Evolutionary conservation across 305 asterid genomes (phyloP).

Genomic region (Salvia sclarea): DNA sequence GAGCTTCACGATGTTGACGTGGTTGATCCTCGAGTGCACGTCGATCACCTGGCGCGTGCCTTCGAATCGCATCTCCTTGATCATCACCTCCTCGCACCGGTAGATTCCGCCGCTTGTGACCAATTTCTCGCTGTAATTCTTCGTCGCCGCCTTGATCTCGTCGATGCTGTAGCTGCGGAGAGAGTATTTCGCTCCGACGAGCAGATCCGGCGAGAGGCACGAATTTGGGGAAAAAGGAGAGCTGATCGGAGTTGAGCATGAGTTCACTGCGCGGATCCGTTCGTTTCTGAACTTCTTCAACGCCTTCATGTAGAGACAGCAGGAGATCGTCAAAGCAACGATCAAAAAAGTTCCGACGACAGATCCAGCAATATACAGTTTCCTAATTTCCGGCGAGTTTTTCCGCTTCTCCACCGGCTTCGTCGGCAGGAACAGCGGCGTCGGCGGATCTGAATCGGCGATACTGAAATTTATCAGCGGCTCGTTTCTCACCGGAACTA

Average conservation of each 20-base stretch:
- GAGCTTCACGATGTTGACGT: conserved; percentile 64
- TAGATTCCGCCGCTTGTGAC: conserved; percentile 40
- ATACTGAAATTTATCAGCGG: conserved; percentile 49
- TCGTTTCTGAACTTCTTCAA: conserved; percentile 41
- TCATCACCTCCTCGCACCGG: conserved; percentile 53
- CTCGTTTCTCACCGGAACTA: conserved; percentile 52
- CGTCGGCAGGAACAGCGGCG: conserved; percentile 58
- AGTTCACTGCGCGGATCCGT: conserved; percentile 33
- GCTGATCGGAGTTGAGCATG: conserved; percentile 55
- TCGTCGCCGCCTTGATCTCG: conserved; percentile 53
- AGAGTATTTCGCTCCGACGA: conserved; percentile 57
- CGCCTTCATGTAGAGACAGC: conserved; percentile 45
- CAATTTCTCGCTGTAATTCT: conserved; percentile 36
- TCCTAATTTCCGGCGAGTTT: conserved; percentile 32
- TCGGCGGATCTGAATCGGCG: conserved; percentile 47
- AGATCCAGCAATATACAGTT: conserved; percentile 44
- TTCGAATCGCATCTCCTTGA: conserved; percentile 48
- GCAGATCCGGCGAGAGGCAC: conserved; percentile 69
- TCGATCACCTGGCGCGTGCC: conserved; percentile 48
- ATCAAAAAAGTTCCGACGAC: conserved; percentile 43
- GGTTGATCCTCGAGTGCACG: conserved; percentile 68
- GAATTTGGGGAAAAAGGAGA: conserved; percentile 48
- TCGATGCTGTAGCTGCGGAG: conserved; percentile 47
- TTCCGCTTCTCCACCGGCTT: conserved; percentile 26
- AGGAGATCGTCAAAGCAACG: conserved; percentile 40